Base-by-base conservation (phyloP, 768 basidiomycete species). In the Auricularia auricula-judae region DNA sequence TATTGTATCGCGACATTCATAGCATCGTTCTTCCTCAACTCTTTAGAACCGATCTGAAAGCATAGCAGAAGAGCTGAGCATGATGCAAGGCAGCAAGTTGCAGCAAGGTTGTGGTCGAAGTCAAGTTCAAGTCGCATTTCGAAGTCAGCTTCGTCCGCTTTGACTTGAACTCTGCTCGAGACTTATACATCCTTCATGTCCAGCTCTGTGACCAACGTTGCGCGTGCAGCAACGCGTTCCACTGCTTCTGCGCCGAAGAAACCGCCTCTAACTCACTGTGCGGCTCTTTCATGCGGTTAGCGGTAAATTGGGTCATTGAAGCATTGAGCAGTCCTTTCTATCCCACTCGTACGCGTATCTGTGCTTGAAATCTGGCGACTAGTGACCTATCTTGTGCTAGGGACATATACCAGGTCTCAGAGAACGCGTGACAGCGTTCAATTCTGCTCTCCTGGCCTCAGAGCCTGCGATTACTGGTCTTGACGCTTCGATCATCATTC, bases 401-500 rank as follows among this genome's bases (percentile, higher is more conserved):
- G 68, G 68, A 29, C 65, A 66, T 56, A 29, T 76, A 61, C 66
- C 70, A 35, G 68, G 23, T 3, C 71, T 78, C 18, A 73, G 72
- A 42, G 65, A 65, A 12, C 64, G 66, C 8, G 62, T 77, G 10
- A 42, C 66, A 1, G 53, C 70, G 1, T 73, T 78, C 64, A 72
- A 74, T 0, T 56, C 66, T 33, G 69, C 71, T 21, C 70, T 77
- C 54, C 74, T 77, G 8, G 63, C 61, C 3, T 63, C 67, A 33
- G 63, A 65, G 3, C 76, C 77, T 0, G 66, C 74, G 5, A 76
- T 79, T 29, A 67, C 73, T 0, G 89, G 89, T 0, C 75, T 91
- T 3, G 86, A 91, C 72, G 70, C 69, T 8, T 78, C 81, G 2
- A 83, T 91, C 67, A 72, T 87, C 63, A 79, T 89, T 63, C 77